Evolutionary conservation across 2,329 filamentous ascomycete species (phyloP).

Genomic region (Harringtonia lauricola): DNA sequence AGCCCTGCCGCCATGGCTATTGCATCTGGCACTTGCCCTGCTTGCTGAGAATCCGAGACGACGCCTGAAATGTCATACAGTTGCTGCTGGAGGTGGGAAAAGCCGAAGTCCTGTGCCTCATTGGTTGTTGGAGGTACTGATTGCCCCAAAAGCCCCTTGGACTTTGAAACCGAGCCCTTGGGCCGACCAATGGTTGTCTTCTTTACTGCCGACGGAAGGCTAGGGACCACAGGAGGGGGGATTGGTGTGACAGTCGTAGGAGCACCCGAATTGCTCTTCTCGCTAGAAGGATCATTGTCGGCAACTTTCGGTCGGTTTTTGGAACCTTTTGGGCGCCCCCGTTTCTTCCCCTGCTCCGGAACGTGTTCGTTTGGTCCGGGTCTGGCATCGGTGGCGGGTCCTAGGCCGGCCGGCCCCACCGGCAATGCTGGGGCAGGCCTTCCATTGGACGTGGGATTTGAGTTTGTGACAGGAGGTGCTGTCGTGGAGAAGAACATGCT

Average conservation of each 20-base stretch:
- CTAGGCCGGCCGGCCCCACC: neutral
- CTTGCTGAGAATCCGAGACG: slow-evolving; percentile 1
- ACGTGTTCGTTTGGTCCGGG: neutral
- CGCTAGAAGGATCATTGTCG: neutral
- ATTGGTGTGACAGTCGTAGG: slow-evolving; percentile 9
- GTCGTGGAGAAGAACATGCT: slow-evolving; percentile 3
- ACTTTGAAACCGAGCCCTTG: slow-evolving; percentile 21
- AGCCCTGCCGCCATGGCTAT: slow-evolving; percentile 7
- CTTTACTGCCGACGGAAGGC: slow-evolving; percentile 7
- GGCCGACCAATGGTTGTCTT: slow-evolving; percentile 24
- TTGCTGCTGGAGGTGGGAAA: neutral
- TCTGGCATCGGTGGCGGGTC: neutral
- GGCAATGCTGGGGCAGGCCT: neutral
- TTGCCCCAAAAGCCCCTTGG: slow-evolving; percentile 22
- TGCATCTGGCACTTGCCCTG: neutral
- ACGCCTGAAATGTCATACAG: neutral
- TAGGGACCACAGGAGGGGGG: slow-evolving; percentile 13
- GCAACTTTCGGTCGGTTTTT: slow-evolving; percentile 29
- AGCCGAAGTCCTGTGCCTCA: slow-evolving; percentile 9
- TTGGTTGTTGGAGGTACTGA: slow-evolving; percentile 11
- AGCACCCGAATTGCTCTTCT: neutral
- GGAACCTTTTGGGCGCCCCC: slow-evolving; percentile 40
- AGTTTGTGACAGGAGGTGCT: neutral
- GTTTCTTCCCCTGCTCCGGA: slow-evolving; percentile 19
- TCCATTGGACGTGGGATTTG: neutral